Evolutionary conservation across 2,329 filamentous ascomycete genomes (phyloP), one percentile per base, ranked within the genome.

Genomic region (Aspergillus sp.): DNA sequence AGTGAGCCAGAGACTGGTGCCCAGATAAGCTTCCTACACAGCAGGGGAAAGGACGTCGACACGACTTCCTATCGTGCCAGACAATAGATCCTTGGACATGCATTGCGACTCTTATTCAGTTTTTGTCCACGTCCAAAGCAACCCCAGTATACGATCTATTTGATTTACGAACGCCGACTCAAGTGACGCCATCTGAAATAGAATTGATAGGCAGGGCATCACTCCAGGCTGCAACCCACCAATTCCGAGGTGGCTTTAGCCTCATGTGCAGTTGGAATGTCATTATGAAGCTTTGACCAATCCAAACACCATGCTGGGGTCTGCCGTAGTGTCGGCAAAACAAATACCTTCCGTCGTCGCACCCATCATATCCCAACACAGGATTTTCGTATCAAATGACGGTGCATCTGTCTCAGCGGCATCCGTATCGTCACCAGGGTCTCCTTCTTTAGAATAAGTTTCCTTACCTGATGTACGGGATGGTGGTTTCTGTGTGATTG

Each of bases 341-440:
- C 78, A 77, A 45, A 82, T 71, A 17, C 77, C 79, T 65, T 82
- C 79, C 58, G 78, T 75, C 41, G 69, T 69, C 36, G 78, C 73
- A 19, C 80, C 80, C 63, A 81, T 69, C 48, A 81, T 74, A 64
- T 79, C 77, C 79, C 79, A 81, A 49, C 79, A 78, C 36, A 76
- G 72, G 48, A 81, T 77, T 60, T 77, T 75, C 53, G 72, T 72
- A 47, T 78, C 72, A 28, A 74, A 67, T 52, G 47, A 61, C 56
- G 32, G 59, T 50, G 64, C 67, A 60, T 59, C 57, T 61, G 62
- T 60, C 32, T 50, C 60, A 38, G 62, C 61, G 21, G 63, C 63
- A 41, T 55, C 60, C 19, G 59, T 51, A 21, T 59, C 39, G 59
- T 45, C 65, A 45, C 25, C 23, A 36, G 56, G 30, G 63, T 63